These are phyloP conservation scores for Blastocystis sp. DNA, from an alignment of 352 stramenopile species.

Conservation along the genomic window DNA sequence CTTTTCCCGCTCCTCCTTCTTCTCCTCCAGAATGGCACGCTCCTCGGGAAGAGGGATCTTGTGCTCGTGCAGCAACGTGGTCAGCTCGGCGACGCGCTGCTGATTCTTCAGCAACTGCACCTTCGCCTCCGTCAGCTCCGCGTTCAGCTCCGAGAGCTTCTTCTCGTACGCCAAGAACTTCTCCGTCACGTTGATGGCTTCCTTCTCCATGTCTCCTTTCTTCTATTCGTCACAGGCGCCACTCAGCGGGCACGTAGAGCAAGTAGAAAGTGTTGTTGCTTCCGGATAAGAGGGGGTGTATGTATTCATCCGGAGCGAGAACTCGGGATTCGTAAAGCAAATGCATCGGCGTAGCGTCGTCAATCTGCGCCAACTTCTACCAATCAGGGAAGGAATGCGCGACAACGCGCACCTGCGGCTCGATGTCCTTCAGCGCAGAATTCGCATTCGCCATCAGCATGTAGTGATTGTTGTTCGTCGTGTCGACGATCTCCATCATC, in stretches of 20 bases:
- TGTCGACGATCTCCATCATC: constrained; percentile 51
- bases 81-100: neutral
- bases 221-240: neutral
- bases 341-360: constrained; percentile 2
- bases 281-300: constrained; percentile 21
- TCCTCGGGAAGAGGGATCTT: constrained; percentile 59
- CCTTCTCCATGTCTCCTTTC: neutral
- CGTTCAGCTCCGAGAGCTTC: constrained; percentile 7
- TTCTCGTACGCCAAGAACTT: constrained; percentile 38
- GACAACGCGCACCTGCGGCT: constrained; percentile 5
- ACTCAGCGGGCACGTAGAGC: constrained; percentile 25
- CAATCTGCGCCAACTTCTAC: constrained; percentile 21
- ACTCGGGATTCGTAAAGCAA: constrained; percentile 40
- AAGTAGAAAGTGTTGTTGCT: constrained; percentile 66
- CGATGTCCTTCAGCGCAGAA: constrained; percentile 8
- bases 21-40: neutral
- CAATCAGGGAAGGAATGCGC: neutral
- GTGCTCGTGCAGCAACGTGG: constrained; percentile 1
- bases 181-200: neutral
- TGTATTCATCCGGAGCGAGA: constrained; percentile 23
- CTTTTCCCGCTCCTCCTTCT: constrained; percentile 6
- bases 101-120: neutral
- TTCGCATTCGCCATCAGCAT: constrained; percentile 63
- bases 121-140: constrained; percentile 26
- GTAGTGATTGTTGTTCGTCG: constrained; percentile 52